These are phyloP conservation scores for Citrus maxima DNA, from an alignment of 345 rosid genomes.

Conservation along the genomic window DNA sequence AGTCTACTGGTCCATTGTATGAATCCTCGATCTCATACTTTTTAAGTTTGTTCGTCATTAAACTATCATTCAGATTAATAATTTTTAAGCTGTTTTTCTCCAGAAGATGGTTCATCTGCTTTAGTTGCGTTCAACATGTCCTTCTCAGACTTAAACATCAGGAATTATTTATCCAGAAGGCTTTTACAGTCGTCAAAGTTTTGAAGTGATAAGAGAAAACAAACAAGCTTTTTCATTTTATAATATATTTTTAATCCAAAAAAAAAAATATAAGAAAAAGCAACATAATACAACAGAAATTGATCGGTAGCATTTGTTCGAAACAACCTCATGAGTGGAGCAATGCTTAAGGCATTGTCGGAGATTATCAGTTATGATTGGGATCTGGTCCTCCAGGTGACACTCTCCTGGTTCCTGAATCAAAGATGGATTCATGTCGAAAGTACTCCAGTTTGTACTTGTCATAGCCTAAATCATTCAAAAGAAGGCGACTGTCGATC, in stretches of 20 bases:
- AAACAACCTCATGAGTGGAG: not conserved
- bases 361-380: constrained; percentile 29
- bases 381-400: constrained; percentile 47
- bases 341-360: not conserved
- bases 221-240: not conserved
- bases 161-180: not conserved
- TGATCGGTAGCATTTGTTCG: not conserved
- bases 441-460: constrained; percentile 1
- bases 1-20: not conserved
- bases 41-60: not conserved
- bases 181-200: not conserved
- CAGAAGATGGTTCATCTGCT: not conserved
- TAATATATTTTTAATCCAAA: not conserved
- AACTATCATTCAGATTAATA: not conserved
- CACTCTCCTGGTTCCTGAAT: constrained; percentile 3
- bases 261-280: not conserved
- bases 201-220: not conserved
- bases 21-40: not conserved
- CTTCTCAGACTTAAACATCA: not conserved
- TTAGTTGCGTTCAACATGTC: not conserved
- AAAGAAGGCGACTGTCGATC: constrained; percentile 15
- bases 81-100: not conserved
- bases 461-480: constrained; percentile 25
- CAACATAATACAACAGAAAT: not conserved
- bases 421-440: constrained; percentile 6